Percentiles rank a stretch among this genome's conserved stretches.
Conservation (phyloP, 208 protist genomes). For the Trypanosoma congolense region DNA sequence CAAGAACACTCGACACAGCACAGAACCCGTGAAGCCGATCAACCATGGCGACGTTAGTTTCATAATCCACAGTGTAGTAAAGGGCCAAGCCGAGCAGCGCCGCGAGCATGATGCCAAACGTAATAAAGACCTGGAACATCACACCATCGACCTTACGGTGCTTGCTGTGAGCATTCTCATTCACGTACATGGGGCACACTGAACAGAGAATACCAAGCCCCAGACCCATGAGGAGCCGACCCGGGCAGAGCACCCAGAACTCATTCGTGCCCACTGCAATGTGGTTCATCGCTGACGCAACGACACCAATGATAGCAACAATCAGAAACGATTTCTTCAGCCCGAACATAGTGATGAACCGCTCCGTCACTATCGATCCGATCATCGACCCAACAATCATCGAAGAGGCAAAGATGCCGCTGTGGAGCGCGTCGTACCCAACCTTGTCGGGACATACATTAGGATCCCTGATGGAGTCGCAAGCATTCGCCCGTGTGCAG, state of each 20-base stretch:
- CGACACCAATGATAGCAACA: conserved; percentile 44
- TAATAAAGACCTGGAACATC: conserved; percentile 81
- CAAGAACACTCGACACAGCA: conserved; percentile 57
- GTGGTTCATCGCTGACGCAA: conserved; percentile 66
- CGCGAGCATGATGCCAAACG: conserved; percentile 81
- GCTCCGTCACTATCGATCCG: conserved; percentile 61
- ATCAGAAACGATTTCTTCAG: conserved; percentile 53
- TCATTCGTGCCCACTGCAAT: conserved; percentile 37
- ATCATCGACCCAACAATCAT: conserved; percentile 82
- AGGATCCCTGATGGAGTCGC: conserved; percentile 47
- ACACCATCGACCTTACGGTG: conserved; percentile 55
- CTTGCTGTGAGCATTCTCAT: conserved; percentile 57
- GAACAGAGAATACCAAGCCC: conserved; percentile 55
- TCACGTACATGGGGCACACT: conserved; percentile 70
- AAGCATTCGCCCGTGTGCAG: conserved; percentile 46
- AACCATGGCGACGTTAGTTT: conserved; percentile 37
- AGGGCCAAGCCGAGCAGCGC: conserved; percentile 54
- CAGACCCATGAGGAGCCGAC: conserved; percentile 71
- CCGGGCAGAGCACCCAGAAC: conserved; percentile 72
- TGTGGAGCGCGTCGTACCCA: conserved; percentile 54
- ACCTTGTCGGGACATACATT: conserved; percentile 38
- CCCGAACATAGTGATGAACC: conserved; percentile 38
- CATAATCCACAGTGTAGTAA: conserved; percentile 39
- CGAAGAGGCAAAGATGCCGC: conserved; percentile 71
- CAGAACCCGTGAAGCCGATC: conserved; percentile 66